phyloP scores from a whole-genome alignment of 2,329 filamentous ascomycete genomes.

The Fusarium sterilihyphosum region DNA sequence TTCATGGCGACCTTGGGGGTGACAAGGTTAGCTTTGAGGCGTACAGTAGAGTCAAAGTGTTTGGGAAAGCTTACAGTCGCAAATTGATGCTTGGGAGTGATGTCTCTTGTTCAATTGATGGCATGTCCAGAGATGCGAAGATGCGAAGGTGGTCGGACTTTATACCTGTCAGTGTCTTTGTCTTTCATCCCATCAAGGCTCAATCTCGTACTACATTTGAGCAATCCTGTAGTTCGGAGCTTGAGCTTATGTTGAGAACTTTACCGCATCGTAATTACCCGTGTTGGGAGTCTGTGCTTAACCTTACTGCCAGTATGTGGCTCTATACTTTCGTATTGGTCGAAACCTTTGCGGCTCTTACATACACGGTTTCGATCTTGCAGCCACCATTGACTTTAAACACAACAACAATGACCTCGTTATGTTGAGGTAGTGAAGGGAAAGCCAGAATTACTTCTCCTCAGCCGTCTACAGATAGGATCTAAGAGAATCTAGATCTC shows the following conservation, averaged over 20 bases:
- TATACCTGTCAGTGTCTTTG: background rate
- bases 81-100: no score
- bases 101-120: background rate
- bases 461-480: background rate
- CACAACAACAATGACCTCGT: no score
- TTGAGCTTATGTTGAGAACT: rapidly evolving
- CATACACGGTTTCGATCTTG: no score
- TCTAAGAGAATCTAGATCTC: no score
- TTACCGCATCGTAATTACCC: background rate
- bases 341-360: background rate
- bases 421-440: background rate
- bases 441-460: background rate
- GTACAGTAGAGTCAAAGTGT: background rate
- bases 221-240: no score
- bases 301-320: background rate
- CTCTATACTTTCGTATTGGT: background rate
- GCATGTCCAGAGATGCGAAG: background rate
- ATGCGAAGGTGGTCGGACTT: background rate
- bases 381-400: no score
- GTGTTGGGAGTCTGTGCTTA: background rate
- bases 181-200: no score
- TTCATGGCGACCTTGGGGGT: background rate
- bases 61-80: background rate
- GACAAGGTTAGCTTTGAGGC: background rate
- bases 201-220: no score